Percentiles rank a stretch among this genome's conserved stretches.
These are phyloP conservation scores for Carex myosuroides DNA, from an alignment of 176 grass and related monocot genomes.

Conservation along the genomic window DNA sequence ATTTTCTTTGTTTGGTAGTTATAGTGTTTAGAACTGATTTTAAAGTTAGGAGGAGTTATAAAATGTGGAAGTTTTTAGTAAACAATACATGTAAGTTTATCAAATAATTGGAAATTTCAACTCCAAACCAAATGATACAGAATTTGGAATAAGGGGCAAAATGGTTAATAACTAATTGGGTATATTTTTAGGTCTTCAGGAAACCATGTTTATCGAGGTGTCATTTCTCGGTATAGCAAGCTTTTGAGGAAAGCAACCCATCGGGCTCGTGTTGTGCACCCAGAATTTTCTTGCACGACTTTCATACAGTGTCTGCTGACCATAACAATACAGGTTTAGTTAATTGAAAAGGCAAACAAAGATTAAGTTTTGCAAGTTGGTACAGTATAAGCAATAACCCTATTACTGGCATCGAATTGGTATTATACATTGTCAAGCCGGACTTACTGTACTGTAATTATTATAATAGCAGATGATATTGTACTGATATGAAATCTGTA, in stretches of 20 bases:
- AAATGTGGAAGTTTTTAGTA: no score
- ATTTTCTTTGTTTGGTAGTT: no score
- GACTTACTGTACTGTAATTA: neutral
- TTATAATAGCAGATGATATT: neutral
- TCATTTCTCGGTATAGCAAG: slow-evolving; percentile 50
- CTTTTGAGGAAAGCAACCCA: slow-evolving; percentile 85
- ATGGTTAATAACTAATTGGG: no score
- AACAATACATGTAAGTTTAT: no score
- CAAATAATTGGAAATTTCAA: no score
- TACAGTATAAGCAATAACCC: neutral
- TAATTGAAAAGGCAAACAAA: neutral
- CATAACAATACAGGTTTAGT: neutral
- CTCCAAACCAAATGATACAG: no score
- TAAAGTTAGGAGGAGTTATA: no score
- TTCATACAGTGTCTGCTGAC: slow-evolving; percentile 47
- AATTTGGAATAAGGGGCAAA: no score
- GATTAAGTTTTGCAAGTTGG: neutral
- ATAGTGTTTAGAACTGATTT: no score
- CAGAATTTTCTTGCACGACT: slow-evolving; percentile 62
- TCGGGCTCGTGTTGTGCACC: slow-evolving; percentile 60
- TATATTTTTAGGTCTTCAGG: slow-evolving; percentile 29
- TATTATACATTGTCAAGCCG: neutral
- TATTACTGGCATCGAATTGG: neutral
- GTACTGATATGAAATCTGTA: neutral
- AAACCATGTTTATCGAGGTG: slow-evolving; percentile 59